These are phyloP conservation scores for Umbelopsis sp. DNA, from an alignment of 192 early-diverging fungal genomes.

Conservation along the genomic window DNA sequence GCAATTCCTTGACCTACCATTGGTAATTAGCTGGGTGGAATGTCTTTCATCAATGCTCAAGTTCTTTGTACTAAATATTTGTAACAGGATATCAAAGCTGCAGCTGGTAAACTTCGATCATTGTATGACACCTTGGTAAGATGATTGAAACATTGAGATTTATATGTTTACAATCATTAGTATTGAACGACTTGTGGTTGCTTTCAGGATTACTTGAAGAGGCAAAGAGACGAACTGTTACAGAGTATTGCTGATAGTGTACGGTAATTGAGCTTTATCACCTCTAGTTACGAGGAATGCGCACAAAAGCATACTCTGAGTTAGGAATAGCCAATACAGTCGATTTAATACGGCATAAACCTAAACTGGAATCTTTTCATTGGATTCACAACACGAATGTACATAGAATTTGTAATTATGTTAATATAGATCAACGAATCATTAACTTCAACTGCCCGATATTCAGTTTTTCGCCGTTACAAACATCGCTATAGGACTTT, in stretches of 20 bases:
- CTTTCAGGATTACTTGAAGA: background rate
- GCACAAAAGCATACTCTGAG: too few species aligned
- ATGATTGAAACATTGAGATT: background rate
- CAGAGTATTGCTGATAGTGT: slow-evolving; percentile 11
- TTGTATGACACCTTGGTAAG: slow-evolving; percentile 14
- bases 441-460: too few species aligned
- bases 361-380: too few species aligned
- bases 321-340: too few species aligned
- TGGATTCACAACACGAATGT: too few species aligned
- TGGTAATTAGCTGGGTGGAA: background rate
- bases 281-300: background rate
- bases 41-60: too few species aligned
- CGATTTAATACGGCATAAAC: too few species aligned
- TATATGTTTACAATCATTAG: background rate
- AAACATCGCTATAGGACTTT: too few species aligned
- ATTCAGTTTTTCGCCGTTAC: too few species aligned
- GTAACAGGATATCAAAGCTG: background rate
- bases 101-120: background rate
- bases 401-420: too few species aligned
- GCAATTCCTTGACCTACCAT: background rate
- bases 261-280: background rate
- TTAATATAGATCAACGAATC: too few species aligned
- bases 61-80: background rate
- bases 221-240: slow-evolving; percentile 2
- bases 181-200: background rate